Conservation (phyloP, 192 early-diverging fungal species). For the Umbelopsis sp. region DNA sequence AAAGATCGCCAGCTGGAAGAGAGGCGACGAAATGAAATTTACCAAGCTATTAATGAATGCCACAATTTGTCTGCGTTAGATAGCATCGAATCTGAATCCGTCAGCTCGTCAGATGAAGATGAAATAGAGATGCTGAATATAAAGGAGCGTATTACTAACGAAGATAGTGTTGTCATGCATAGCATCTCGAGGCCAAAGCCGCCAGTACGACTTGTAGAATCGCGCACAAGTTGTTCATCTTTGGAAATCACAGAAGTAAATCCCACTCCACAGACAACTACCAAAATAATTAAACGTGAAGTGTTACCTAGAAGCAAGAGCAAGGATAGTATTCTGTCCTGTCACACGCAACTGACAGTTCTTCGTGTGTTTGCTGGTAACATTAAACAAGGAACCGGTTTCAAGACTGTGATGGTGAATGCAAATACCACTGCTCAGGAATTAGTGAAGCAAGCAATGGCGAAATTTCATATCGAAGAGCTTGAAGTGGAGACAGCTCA, state of each 20-base stretch:
- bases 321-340: slow-evolving; percentile 9
- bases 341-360: slow-evolving; percentile 35
- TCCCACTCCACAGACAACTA: neutral
- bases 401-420: slow-evolving; percentile 50
- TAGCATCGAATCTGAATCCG: neutral
- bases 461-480: slow-evolving; percentile 50
- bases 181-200: neutral
- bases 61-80: neutral
- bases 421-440: slow-evolving; percentile 42
- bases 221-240: neutral
- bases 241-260: slow-evolving; percentile 5
- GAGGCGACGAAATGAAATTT: neutral
- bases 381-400: slow-evolving; percentile 48
- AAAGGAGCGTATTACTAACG: neutral
- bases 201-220: neutral
- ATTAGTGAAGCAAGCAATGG: slow-evolving; percentile 49
- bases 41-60: slow-evolving; percentile 14
- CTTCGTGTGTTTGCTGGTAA: slow-evolving; percentile 57
- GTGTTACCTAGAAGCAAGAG: slow-evolving; percentile 26
- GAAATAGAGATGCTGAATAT: neutral
- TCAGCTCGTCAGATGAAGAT: slow-evolving; percentile 7
- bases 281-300: neutral
- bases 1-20: slow-evolving; percentile 2
- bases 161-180: neutral
- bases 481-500: slow-evolving; percentile 29